These are phyloP conservation scores for Scopulariopsis brevicaulis DNA, from an alignment of 2,329 filamentous ascomycete genomes.

Conservation along the genomic window DNA sequence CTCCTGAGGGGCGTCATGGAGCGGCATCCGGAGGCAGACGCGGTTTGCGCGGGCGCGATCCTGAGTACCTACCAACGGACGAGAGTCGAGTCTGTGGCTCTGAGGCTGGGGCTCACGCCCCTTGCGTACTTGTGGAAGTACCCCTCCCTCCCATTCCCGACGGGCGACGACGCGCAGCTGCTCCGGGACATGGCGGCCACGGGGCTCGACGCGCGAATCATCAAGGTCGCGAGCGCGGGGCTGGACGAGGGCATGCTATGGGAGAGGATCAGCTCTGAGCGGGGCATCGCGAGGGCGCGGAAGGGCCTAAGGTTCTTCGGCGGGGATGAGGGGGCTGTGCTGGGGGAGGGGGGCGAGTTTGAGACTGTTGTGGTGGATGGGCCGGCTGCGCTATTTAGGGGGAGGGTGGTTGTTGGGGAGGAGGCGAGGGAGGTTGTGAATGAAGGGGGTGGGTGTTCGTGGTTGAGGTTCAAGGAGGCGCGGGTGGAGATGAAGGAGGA, in stretches of 20 bases:
- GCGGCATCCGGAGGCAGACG: constrained; percentile 70
- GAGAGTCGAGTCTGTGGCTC: constrained; percentile 81
- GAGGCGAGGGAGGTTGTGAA: constrained; percentile 38
- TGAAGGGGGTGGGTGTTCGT: constrained; percentile 70
- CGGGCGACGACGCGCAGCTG: constrained; percentile 40
- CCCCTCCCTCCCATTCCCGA: constrained; percentile 48
- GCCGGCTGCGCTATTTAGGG: constrained; percentile 60
- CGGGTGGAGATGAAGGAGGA: constrained; percentile 32
- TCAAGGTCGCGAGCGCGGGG: constrained; percentile 90
- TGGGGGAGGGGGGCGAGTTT: constrained; percentile 93
- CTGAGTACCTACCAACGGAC: constrained; percentile 93
- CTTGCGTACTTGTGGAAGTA: constrained; percentile 92
- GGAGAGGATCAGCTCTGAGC: constrained; percentile 57
- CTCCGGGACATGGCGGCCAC: constrained; percentile 71
- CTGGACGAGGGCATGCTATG: constrained; percentile 73
- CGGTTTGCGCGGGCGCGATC: constrained; percentile 83
- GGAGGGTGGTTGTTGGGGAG: constrained; percentile 51
- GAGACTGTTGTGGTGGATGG: constrained; percentile 86
- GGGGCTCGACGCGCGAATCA: constrained; percentile 76
- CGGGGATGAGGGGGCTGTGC: constrained; percentile 50
- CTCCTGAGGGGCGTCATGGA: constrained; percentile 57
- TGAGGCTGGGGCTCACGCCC: constrained; percentile 71
- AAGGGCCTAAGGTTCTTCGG: constrained; percentile 57
- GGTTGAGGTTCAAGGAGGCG: constrained; percentile 51
- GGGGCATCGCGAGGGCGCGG: constrained; percentile 33